A percentile compares a stretch with the other conserved stretches of the same genome.
These are phyloP conservation scores for Polyplosphaeria fusca DNA, from an alignment of 495 filamentous ascomycete species.

Conservation along the genomic window DNA sequence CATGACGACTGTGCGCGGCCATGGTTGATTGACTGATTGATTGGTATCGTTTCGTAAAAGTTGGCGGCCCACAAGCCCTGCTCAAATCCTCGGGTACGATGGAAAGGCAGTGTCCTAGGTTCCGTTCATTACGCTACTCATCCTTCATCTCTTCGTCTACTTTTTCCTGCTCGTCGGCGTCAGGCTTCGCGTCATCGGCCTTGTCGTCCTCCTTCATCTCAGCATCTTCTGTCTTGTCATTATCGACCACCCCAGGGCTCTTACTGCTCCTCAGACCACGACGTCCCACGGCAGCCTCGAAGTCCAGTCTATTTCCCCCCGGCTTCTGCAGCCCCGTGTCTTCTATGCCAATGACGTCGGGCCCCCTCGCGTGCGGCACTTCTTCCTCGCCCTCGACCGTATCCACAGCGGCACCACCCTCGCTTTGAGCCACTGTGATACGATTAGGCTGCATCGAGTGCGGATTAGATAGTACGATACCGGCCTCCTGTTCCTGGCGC, in stretches of 20 bases:
- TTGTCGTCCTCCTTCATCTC: not conserved
- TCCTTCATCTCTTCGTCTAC: conserved; percentile 1
- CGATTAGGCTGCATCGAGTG: conserved; percentile 24
- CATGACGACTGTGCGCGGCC: too few species aligned
- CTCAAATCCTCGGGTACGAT: too few species aligned
- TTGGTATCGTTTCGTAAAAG: too few species aligned
- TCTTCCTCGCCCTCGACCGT: conserved; percentile 55
- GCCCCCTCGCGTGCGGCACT: conserved; percentile 74
- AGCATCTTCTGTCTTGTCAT: not conserved
- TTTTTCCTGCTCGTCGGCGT: not conserved
- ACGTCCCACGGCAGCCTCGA: conserved; percentile 44
- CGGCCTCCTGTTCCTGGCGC: conserved; percentile 73
- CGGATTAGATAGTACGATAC: conserved; percentile 57
- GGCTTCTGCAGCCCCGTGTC: conserved; percentile 75
- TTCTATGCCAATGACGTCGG: conserved; percentile 76
- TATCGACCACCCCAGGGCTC: conserved; percentile 5
- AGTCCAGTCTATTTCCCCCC: conserved; percentile 33
- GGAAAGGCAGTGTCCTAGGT: too few species aligned
- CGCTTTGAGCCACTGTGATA: conserved; percentile 31
- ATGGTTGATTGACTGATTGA: too few species aligned
- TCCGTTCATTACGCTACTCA: too few species aligned
- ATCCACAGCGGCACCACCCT: conserved; percentile 38
- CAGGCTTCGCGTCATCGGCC: not conserved
- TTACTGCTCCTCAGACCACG: conserved; percentile 16
- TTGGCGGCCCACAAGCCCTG: too few species aligned